Evolutionary conservation across 139 green algal species (phyloP).

Genomic region (Coelastrella sp.): DNA sequence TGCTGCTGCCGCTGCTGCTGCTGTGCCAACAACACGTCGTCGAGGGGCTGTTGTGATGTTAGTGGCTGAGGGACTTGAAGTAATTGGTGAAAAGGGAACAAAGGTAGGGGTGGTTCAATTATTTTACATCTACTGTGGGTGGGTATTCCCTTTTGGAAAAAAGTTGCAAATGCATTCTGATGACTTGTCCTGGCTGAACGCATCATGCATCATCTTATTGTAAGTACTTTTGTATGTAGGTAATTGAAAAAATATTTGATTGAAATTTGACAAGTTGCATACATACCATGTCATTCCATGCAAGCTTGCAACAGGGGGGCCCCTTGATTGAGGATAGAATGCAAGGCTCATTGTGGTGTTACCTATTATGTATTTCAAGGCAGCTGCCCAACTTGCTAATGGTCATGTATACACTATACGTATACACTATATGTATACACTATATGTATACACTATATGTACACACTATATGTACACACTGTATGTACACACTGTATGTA

Average conservation of each 20-base stretch:
- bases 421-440: background rate
- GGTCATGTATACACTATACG: too few species aligned
- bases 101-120: slow-evolving; percentile 53
- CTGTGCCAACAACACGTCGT: slow-evolving; percentile 25
- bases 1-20: slow-evolving; percentile 14
- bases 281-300: too few species aligned
- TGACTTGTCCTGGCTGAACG: background rate
- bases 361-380: too few species aligned
- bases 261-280: too few species aligned
- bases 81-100: slow-evolving; percentile 81
- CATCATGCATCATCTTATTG: too few species aligned
- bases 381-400: too few species aligned
- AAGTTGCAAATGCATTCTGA: background rate
- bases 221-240: too few species aligned
- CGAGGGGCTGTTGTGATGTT: slow-evolving; percentile 69
- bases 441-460: background rate
- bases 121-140: background rate
- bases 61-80: slow-evolving; percentile 65
- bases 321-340: too few species aligned
- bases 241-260: too few species aligned
- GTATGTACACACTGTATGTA: background rate
- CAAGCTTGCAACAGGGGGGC: too few species aligned
- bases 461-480: background rate
- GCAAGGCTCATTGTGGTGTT: too few species aligned
- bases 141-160: background rate